Base-by-base conservation (phyloP, 2,329 filamentous ascomycete species). In the Paradendryphiella salina region DNA sequence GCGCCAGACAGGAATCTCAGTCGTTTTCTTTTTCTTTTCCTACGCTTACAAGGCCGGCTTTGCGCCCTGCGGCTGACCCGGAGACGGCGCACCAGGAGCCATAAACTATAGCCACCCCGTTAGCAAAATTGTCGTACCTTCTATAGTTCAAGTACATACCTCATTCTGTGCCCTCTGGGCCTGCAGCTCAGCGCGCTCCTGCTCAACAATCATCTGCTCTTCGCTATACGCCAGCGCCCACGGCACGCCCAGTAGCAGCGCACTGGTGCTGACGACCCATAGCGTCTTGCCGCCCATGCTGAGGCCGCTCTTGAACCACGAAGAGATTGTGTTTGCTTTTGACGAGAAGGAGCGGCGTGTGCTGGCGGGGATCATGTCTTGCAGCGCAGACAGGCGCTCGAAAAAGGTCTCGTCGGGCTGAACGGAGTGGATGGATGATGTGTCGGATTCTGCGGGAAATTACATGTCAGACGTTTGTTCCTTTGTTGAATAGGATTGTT, bases 101-200 rank as follows among this genome's bases (percentile, higher is more conserved):
- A 73, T 60, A 36, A 73, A 70, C 70, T 73, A 37, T 6, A 3
- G 8, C 10, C 9, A 33, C 33, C 31, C 31, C 4, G 46, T 66
- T 53, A 66, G 59, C 45, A 26, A 20, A 40, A 32, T 10, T 11
- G 6, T 8, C 14, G 18, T 9, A 2, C 2, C 14, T 32, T 37
- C 6, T 1, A 23, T 50, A 31, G n/a, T 5, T n/a, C 3, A 20
- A 10, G 6, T 5, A 60, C 54, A 10, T 63, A 87, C 84, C 80
- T 96, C 90, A 71, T 88, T 87, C 58, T 68, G 64, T 58, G 90
- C 90, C 69, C 88, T 85, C 83, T 96, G 90, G 75, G 94, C 88
- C 90, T 96, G 94, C 75, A 88, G 86, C 84, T 92, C 91, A 80
- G 96, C 93, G 76, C 91, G 86, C 85, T 99, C 94, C 90, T 96